Evolutionary conservation across 768 basidiomycete genomes (phyloP).

Genomic region (Boletus reticuloceps): DNA sequence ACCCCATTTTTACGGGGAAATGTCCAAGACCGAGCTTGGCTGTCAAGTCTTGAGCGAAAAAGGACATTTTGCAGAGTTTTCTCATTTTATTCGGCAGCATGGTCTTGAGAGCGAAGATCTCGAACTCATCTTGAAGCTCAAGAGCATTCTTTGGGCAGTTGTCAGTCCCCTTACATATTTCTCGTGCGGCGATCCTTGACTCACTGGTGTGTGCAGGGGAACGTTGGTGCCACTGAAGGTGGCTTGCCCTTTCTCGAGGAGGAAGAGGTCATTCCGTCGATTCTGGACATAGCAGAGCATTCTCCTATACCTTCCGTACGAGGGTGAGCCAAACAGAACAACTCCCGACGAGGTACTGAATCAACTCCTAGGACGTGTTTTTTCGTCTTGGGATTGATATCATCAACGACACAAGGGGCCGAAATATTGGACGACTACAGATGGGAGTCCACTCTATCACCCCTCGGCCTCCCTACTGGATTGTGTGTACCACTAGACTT

Average conservation of each 20-base stretch:
- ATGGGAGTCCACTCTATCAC: slow-evolving; percentile 90
- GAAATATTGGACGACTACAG: slow-evolving; percentile 90
- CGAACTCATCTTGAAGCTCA: slow-evolving; percentile 83
- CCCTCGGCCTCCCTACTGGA: slow-evolving; percentile 84
- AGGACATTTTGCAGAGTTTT: slow-evolving; percentile 88
- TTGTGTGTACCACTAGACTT: slow-evolving; percentile 88
- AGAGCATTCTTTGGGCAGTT: slow-evolving; percentile 96
- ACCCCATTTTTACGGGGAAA: slow-evolving; percentile 96
- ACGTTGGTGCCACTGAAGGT: slow-evolving; percentile 85
- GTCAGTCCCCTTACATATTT: slow-evolving; percentile 48
- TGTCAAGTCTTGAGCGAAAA: slow-evolving; percentile 89
- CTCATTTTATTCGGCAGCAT: slow-evolving; percentile 85
- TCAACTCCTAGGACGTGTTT: slow-evolving; percentile 78
- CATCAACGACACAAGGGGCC: slow-evolving; percentile 87
- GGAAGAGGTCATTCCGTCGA: slow-evolving; percentile 87
- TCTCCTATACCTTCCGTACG: slow-evolving; percentile 88
- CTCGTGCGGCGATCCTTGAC: not conserved
- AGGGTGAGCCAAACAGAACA: slow-evolving; percentile 56
- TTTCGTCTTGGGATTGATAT: slow-evolving; percentile 90
- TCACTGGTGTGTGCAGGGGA: slow-evolving; percentile 57
- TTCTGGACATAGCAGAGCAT: slow-evolving; percentile 88
- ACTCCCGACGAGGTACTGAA: slow-evolving; percentile 5
- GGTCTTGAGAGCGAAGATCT: slow-evolving; percentile 80
- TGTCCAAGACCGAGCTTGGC: slow-evolving; percentile 94
- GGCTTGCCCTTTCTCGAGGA: slow-evolving; percentile 96